Base-by-base conservation (phyloP, 352 stramenopile species). In the Globisporangium solare region DNA sequence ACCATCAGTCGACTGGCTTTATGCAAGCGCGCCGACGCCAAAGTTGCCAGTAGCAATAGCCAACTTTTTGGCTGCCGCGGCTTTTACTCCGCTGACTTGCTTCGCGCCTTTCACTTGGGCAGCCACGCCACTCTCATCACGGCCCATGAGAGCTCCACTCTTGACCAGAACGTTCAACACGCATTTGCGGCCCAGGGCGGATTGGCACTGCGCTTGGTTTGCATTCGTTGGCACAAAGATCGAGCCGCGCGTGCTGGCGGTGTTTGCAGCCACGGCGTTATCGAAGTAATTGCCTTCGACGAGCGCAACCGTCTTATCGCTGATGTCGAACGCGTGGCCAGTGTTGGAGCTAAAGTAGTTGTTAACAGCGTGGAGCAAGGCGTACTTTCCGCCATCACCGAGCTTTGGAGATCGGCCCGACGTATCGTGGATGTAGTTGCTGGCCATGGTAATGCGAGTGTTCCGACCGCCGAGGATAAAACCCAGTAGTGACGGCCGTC, bases 401-500 rank as follows among this genome's bases (percentile, higher is more conserved):
- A 73, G 40, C 51, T 78, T 78, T 2, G 71, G 68, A 1, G 64
- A 66, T 22, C 68, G 68, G 1, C 68, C 68, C 5, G 71, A 79
- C 49, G 70, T 75, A 12, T 54, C 27, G 64, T 74, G 66, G 42
- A 78, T 56, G 56, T 67, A 74, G 63, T 78, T 78, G 50, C 65
- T 60, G 27, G 69, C 13, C 43, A 78, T 58, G 37, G 52, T 76
- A 2, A 76, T 35, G 0, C 48, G 56, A 1, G 66, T 75, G 45
- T 57, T 54, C 5, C 41, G 56, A 24, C 66, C 66, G 58, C 67
- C 72, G 35, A 77, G 49, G 14, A 74, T 49, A 54, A 72, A 72
- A 13, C 47, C 63, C 71, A 85, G 63, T 85, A 85, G 62, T 85
- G 74, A 55, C 62, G 71, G 3, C 72, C 71, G 20, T 85, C 69